Base-by-base conservation (phyloP, 176 grass and related monocot genomes). In the Puya raimondii region DNA sequence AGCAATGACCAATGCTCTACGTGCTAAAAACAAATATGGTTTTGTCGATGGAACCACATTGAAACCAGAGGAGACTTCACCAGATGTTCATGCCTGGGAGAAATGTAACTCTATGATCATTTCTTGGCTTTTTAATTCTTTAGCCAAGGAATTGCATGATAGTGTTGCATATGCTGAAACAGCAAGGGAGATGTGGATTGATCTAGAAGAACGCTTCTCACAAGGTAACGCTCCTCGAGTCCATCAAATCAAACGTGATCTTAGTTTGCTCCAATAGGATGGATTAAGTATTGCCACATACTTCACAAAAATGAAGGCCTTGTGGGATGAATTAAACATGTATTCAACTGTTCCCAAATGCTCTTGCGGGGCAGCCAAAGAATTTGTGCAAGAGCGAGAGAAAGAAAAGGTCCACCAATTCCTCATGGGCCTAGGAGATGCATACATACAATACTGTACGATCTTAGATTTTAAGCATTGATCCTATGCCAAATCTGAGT, bases 281-380 rank as follows among this genome's bases (percentile, higher is more conserved):
- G 17, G 64, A 1, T 3, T 64, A 5, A 48, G 5, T 75, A 7
- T 75, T 64, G 57, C 59, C 15, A 12, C 72, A 16, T 66, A 75
- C 17, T 75, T 64, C 12, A 64, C 59, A 6, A 49, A 64, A 47
- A 8, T 76, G 3, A 76, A 76, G 23, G 14, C 11, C 63, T 12
- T 10, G 48, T 75, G 61, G 72, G 72, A 75, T 15, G 72, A 75
- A 22, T 48, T 74, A 14, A 64, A 10, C 12, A 61, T 57, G 1
- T 74, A 59, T 18, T 59, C 49, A 2, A 2, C 2, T 4, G 10
- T 13, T 8, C 69, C 48, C 11, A 20, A 11, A 15, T 71, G 29
- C 26, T 12, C 15, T 18, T 71, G 68, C 26, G 10, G 68, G 1
- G 10, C 14, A 12, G 2, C 53, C 48, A 71, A 71, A 11, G 68